Evolutionary conservation across 805 yeast species (phyloP), one percentile per base, ranked within the genome.

Genomic region (Yamadazyma sp.): DNA sequence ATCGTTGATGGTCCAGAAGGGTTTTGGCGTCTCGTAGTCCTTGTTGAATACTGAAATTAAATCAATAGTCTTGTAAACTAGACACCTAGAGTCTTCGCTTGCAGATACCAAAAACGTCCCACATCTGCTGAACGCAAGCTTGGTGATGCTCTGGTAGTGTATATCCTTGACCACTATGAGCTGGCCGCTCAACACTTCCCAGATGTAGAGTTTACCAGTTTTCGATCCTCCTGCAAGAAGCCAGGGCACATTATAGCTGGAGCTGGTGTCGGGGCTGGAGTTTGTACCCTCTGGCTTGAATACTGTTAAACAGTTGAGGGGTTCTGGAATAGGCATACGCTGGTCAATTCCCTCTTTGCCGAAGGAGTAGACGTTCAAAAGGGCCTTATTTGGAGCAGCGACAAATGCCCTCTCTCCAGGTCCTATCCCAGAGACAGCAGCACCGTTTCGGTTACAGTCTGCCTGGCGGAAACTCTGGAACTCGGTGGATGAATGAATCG

Each of bases 151-250:
- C 60, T 91, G 97, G 58, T 87, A 91, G 62, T 91, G 98, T 1
- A 87, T 82, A 35, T 85, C 90, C 52, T 78, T 79, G 3, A 79
- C 95, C 32, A 76, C 68, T 16, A 90, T 53, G 32, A 93, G 67
- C 16, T 77, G 61, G 0, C 98, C 98, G 2, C 93, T 82, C 7
- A 71, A 59, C 35, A 90, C 54, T 50, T 88, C 95, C 98, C 98
- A 91, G 1, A 90, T 59, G 53, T 84, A 84, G 11, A 93, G 45
- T 47, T 80, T 76, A 9, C 98, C 98, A n/a, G 82, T 53, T 41
- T 67, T 55, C 37, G 93, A 72, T 42, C 91, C 89, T 29, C 83
- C 95, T 5, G 79, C 82, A 17, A 93, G 59, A 26, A 85, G 54
- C 73, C 84, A 82, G 14, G 84, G 83, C 25, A 73, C 53, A 44